Evolutionary conservation across 805 yeast genomes (phyloP).

Genomic region (baker's yeast (Saccharomyces cerevisiae)): DNA sequence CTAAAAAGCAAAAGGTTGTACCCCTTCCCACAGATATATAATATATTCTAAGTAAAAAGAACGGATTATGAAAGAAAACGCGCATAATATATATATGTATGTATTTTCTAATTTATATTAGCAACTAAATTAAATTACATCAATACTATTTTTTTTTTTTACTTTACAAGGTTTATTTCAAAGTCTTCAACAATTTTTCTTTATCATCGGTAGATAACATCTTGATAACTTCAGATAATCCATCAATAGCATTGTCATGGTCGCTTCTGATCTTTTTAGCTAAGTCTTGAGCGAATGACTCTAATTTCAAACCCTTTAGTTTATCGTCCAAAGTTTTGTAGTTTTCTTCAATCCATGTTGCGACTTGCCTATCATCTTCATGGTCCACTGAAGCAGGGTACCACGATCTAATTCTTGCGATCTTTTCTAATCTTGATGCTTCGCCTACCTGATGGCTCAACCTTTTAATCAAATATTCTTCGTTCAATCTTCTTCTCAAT

Average conservation of each 20-base stretch:
- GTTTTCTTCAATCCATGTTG: slow-evolving; percentile 78
- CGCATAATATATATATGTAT: neutral
- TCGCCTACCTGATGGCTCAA: slow-evolving; percentile 54
- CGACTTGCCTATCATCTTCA: slow-evolving; percentile 69
- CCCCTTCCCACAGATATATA: neutral
- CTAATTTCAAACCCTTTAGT: slow-evolving; percentile 57
- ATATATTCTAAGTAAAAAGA: neutral
- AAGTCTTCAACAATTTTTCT: slow-evolving; percentile 34
- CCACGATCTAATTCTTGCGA: slow-evolving; percentile 83
- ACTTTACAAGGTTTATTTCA: slow-evolving; percentile 17
- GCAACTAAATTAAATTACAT: neutral
- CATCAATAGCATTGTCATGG: slow-evolving; percentile 44
- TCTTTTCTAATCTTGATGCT: slow-evolving; percentile 67
- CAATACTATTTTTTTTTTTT: neutral
- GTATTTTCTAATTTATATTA: neutral
- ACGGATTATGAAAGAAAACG: neutral
- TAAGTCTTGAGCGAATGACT: slow-evolving; percentile 56
- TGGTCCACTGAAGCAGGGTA: slow-evolving; percentile 61
- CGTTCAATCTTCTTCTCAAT: slow-evolving; percentile 88
- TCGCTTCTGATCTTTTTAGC: slow-evolving; percentile 51
- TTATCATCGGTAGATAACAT: slow-evolving; percentile 48
- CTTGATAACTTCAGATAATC: slow-evolving; percentile 46
- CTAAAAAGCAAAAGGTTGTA: slow-evolving; percentile 1
- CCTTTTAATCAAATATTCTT: slow-evolving; percentile 75
- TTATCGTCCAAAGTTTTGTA: slow-evolving; percentile 52